phyloP scores from a whole-genome alignment of 177 flowering plant species.

The Vitis hybrid region DNA sequence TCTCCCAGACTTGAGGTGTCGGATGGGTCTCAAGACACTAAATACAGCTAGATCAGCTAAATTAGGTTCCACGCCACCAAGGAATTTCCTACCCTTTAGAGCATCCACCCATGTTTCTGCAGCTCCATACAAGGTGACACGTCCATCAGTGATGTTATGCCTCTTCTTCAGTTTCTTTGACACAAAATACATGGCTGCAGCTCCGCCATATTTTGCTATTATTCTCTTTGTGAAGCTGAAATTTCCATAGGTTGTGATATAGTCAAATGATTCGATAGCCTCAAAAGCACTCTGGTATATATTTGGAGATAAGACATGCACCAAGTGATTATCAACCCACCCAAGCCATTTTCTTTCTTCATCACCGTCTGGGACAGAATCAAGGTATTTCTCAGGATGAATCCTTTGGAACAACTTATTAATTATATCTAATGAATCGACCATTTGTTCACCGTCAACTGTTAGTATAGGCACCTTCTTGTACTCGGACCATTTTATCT shows the following conservation, averaged over 20 bases:
- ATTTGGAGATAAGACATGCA: constrained; percentile 66
- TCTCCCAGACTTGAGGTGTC: constrained; percentile 66
- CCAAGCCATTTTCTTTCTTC: constrained; percentile 75
- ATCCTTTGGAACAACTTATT: constrained; percentile 46
- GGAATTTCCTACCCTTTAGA: constrained; percentile 70
- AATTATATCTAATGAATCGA: constrained; percentile 80
- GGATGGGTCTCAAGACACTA: constrained; percentile 87
- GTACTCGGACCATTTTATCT: constrained; percentile 88
- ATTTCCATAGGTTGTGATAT: constrained; percentile 61
- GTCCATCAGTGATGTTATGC: constrained; percentile 90
- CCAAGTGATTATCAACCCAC: constrained; percentile 80
- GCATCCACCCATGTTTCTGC: constrained; percentile 97
- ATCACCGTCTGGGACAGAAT: constrained; percentile 23
- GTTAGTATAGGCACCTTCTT: constrained; percentile 82
- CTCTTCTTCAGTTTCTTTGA: constrained; percentile 90
- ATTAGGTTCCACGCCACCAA: constrained; percentile 72
- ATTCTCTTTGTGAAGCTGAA: constrained; percentile 78
- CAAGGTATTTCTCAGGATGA: constrained; percentile 27
- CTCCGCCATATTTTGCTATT: constrained; percentile 86
- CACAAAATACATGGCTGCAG: constrained; percentile 93
- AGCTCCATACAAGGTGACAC: constrained; percentile 83
- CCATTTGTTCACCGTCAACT: constrained; percentile 73
- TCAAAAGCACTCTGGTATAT: constrained; percentile 58
- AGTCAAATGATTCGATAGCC: constrained; percentile 71
- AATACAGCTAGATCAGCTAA: constrained; percentile 81